Base-by-base conservation (phyloP, 2,329 filamentous ascomycete species). In the Penicillium sp. region DNA sequence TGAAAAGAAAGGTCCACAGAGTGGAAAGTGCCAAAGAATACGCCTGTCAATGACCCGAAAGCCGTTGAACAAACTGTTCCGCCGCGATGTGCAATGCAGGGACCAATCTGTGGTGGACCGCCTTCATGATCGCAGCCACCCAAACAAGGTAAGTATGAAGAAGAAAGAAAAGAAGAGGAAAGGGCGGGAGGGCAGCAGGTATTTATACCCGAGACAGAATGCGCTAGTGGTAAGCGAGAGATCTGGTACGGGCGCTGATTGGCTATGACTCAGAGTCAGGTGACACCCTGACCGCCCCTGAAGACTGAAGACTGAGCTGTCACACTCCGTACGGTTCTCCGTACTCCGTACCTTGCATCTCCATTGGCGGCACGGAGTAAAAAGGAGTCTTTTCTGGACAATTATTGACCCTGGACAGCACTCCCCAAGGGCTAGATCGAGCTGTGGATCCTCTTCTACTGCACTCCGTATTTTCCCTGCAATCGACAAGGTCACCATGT, bases 71-170 rank as follows among this genome's bases (percentile, higher is more conserved):
- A 57, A 48, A 62, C 51, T 59, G 69, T 63, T 67, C 67, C 70
- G 55, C 72, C 71, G 65, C 71, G 71, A 53, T 74, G 72, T 75
- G 72, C 72, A 75, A 75, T 75, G 72, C 67, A 74, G 72, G 70
- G 65, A 66, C 70, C 64, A 61, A 60, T 61, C 57, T 56, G 64
- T 68, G 62, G 64, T 63, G 55, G 55, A 55, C 60, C 64, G 60
- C 60, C 59, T 67, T 68, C 48, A 54, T 70, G 67, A 70, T 65
- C 67, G 61, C 64, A 57, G 60, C 55, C 61, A 65, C 65, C 62
- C 62, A 66, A 64, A 69, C 67, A 69, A 70, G 67, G 66, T 69
- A 70, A 70, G 67, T 70, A 70, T 70, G 67, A 70, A 66, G 66
- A 69, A 64, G 57, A 62, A 56, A 68, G 65, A 59, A 57, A 54